Conservation (phyloP, 148 eudicot species). For the Euryodendron excelsum region DNA sequence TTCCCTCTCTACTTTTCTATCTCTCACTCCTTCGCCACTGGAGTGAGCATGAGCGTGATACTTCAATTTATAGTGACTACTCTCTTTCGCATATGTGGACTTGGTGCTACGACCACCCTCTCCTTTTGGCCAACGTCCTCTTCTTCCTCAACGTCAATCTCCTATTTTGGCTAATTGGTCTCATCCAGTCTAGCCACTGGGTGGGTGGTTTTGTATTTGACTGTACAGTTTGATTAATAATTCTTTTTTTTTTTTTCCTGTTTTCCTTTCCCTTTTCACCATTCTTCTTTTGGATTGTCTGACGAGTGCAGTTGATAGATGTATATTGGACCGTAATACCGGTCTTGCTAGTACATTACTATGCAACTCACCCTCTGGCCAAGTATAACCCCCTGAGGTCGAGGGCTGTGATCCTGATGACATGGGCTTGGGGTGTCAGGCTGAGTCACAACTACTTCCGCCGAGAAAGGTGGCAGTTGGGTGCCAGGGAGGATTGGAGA, state of each 20-base stretch:
- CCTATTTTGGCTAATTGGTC: slow-evolving; percentile 73
- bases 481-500: slow-evolving; percentile 95
- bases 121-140: slow-evolving; percentile 59
- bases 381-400: slow-evolving; percentile 60
- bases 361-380: slow-evolving; percentile 63
- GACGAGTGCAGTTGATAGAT: slow-evolving; percentile 74
- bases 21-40: slow-evolving; percentile 50
- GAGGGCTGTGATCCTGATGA: slow-evolving; percentile 50
- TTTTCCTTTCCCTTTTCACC: background rate
- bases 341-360: slow-evolving; percentile 62
- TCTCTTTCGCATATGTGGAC: slow-evolving; percentile 42
- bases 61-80: background rate
- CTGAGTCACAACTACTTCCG: slow-evolving; percentile 87
- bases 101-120: slow-evolving; percentile 80
- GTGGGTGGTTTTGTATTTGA: slow-evolving; percentile 23
- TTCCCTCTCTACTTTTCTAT: slow-evolving; percentile 76
- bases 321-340: slow-evolving; percentile 91
- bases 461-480: slow-evolving; percentile 90
- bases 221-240: background rate
- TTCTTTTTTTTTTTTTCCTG: background rate
- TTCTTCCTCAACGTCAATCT: slow-evolving; percentile 77
- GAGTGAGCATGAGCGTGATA: background rate
- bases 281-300: background rate
- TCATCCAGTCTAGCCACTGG: slow-evolving; percentile 88
- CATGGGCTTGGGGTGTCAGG: slow-evolving; percentile 80